A percentile compares a stretch with the other conserved stretches of the same genome.
phyloP scores from a whole-genome alignment of 345 rosid genomes.

The Gossypium bickii region DNA sequence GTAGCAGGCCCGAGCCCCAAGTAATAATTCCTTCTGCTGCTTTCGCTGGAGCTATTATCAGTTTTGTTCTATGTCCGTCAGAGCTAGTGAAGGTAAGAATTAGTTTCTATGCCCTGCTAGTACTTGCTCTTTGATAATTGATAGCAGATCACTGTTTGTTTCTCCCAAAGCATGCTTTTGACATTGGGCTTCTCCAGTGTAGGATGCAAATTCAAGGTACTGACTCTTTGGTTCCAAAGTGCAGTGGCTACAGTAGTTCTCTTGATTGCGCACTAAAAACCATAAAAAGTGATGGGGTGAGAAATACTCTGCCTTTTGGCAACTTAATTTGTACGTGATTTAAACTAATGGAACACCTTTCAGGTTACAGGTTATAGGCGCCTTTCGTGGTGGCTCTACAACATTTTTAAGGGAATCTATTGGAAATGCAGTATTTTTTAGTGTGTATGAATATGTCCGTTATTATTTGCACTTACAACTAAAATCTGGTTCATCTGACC shows the following conservation, averaged over 20 bases:
- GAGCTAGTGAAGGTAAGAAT: constrained; percentile 75
- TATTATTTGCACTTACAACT: constrained; percentile 61
- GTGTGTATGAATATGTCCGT: constrained; percentile 72
- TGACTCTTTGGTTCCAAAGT: constrained; percentile 63
- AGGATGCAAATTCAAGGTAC: constrained; percentile 99
- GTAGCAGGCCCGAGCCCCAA: constrained; percentile 47
- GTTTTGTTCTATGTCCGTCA: constrained; percentile 87
- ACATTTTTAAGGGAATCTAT: constrained; percentile 75
- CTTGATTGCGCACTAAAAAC: constrained; percentile 81
- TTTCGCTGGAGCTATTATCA: constrained; percentile 83
- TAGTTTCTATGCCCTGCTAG: not conserved
- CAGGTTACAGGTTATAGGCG: constrained; percentile 82
- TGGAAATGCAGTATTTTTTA: constrained; percentile 83
- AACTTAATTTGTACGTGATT: constrained; percentile 1
- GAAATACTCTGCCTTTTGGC: constrained; percentile 28
- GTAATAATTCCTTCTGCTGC: constrained; percentile 90
- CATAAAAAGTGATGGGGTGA: constrained; percentile 76
- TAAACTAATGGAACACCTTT: constrained; percentile 38
- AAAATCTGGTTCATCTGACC: constrained; percentile 39
- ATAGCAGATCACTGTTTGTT: constrained; percentile 3
- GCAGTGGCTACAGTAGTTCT: constrained; percentile 62
- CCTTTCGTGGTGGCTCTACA: constrained; percentile 77
- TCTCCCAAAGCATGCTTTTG: constrained; percentile 23
- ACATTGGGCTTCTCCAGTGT: constrained; percentile 64
- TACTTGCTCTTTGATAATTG: not conserved